Evolutionary conservation across 805 yeast species (phyloP).

Genomic region (Starmerella stigmatis): DNA sequence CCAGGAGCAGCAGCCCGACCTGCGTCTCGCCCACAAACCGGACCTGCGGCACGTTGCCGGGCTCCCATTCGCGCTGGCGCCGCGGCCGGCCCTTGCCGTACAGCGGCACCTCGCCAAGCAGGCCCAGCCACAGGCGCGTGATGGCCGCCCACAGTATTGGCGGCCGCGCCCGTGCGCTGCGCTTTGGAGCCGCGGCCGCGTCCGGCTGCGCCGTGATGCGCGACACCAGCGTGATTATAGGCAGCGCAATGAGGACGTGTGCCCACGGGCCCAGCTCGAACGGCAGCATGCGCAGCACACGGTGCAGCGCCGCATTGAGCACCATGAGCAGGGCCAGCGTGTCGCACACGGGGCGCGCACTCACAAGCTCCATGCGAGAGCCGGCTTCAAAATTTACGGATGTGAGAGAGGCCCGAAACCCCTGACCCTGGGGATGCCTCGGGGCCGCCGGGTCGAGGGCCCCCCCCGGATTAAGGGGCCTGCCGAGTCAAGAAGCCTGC

Average conservation of each 20-base stretch:
- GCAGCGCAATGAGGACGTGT: not conserved
- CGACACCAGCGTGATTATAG: not conserved
- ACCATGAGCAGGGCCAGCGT: constrained; percentile 1
- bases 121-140: constrained; percentile 1
- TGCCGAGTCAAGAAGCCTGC: no score
- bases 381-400: not conserved
- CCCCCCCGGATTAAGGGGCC: no score
- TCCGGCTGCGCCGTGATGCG: not conserved
- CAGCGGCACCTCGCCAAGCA: constrained; percentile 2
- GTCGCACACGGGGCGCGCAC: not conserved
- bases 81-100: not conserved
- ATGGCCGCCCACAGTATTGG: not conserved
- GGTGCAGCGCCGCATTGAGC: not conserved
- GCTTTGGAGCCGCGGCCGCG: not conserved
- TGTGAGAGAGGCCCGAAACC: not conserved
- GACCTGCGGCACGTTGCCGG: not conserved
- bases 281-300: not conserved
- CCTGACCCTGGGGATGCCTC: not conserved
- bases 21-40: constrained; percentile 7
- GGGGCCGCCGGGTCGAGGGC: no score
- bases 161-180: not conserved
- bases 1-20: constrained; percentile 7
- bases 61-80: not conserved
- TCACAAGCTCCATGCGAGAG: constrained; percentile 2
- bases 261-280: constrained; percentile 5